Evolutionary conservation across 2,329 filamentous ascomycete genomes (phyloP).

Genomic region (Celoporthe dispersa): DNA sequence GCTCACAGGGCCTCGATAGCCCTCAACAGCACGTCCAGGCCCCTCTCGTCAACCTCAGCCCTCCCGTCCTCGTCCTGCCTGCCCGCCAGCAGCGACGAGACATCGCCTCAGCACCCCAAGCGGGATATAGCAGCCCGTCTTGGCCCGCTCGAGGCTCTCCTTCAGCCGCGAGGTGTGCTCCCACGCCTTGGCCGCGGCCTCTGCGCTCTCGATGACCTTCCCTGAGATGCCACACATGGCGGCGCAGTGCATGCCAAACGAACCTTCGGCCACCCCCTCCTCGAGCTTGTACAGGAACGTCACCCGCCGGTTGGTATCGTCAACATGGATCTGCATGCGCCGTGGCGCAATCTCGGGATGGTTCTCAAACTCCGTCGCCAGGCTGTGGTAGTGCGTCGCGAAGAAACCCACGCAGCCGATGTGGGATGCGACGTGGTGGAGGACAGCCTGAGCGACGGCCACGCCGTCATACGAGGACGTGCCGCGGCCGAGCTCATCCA

Average conservation of each 20-base stretch:
- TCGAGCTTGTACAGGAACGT: slow-evolving; percentile 96
- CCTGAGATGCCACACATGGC: slow-evolving; percentile 94
- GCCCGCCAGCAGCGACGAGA: slow-evolving; percentile 75
- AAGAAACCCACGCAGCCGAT: slow-evolving; percentile 96
- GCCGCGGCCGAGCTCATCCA: slow-evolving; percentile 93
- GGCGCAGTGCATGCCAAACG: slow-evolving; percentile 98
- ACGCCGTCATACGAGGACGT: slow-evolving; percentile 97
- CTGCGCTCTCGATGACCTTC: slow-evolving; percentile 82
- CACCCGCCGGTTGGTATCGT: slow-evolving; percentile 81
- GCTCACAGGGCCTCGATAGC: slow-evolving; percentile 62
- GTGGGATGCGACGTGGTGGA: slow-evolving; percentile 94
- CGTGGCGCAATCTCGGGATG: slow-evolving; percentile 87
- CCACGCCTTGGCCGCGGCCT: slow-evolving; percentile 88
- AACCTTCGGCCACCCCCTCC: slow-evolving; percentile 90
- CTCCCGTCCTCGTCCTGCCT: slow-evolving; percentile 41
- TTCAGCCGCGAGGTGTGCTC: slow-evolving; percentile 92
- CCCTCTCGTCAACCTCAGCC: slow-evolving; percentile 51
- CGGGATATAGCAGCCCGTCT: slow-evolving; percentile 79
- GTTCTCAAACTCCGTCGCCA: slow-evolving; percentile 85
- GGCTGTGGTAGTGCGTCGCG: slow-evolving; percentile 94
- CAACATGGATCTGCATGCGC: slow-evolving; percentile 94
- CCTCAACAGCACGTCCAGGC: slow-evolving; percentile 62
- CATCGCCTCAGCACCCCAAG: slow-evolving; percentile 86
- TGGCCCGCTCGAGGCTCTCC: slow-evolving; percentile 82
- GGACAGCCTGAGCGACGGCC: slow-evolving; percentile 91